phyloP scores from a whole-genome alignment of 1,139 yeast species.

The Geotrichum histeridarum region DNA sequence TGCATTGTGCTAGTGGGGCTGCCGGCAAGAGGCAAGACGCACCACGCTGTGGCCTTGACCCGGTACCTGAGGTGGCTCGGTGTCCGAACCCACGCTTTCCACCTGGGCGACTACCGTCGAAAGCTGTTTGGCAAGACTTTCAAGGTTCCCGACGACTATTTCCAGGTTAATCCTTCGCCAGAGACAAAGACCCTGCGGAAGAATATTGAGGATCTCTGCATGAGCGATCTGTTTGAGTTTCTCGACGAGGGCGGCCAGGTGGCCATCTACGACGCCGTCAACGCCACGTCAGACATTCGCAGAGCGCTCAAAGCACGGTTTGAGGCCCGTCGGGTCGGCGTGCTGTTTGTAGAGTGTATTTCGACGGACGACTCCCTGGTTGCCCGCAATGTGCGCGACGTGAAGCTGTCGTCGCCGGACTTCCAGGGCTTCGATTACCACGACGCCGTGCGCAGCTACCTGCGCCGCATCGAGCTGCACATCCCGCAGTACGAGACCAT shows the following conservation, averaged over 20 bases:
- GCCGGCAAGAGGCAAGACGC: conserved; percentile 96
- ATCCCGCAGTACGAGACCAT: conserved; percentile 46
- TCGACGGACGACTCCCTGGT: conserved; percentile 71
- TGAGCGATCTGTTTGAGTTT: conserved; percentile 64
- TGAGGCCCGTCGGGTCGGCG: conserved; percentile 48
- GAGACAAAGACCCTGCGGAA: conserved; percentile 55
- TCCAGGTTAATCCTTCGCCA: conserved; percentile 56
- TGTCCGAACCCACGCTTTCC: conserved; percentile 86
- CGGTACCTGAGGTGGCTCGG: conserved; percentile 91
- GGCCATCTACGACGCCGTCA: conserved; percentile 93
- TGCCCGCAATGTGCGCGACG: conserved; percentile 75
- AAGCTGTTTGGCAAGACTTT: conserved; percentile 42
- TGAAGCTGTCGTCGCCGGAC: conserved; percentile 77
- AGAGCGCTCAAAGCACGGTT: conserved; percentile 52
- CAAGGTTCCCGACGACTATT: conserved; percentile 63
- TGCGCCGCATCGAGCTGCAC: conserved; percentile 43
- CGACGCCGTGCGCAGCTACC: conserved; percentile 42
- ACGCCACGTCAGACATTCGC: conserved; percentile 70
- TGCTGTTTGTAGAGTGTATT: conserved; percentile 80
- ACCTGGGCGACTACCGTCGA: conserved; percentile 86
- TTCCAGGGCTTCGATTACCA: conserved; percentile 64
- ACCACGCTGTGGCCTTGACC: conserved; percentile 83
- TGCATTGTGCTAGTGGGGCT: conserved; percentile 86
- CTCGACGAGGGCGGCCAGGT: conserved; percentile 77
- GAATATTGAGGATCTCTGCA: conserved; percentile 57